phyloP scores from a whole-genome alignment of 441 rosid genomes.

The Mallotus japonicus region DNA sequence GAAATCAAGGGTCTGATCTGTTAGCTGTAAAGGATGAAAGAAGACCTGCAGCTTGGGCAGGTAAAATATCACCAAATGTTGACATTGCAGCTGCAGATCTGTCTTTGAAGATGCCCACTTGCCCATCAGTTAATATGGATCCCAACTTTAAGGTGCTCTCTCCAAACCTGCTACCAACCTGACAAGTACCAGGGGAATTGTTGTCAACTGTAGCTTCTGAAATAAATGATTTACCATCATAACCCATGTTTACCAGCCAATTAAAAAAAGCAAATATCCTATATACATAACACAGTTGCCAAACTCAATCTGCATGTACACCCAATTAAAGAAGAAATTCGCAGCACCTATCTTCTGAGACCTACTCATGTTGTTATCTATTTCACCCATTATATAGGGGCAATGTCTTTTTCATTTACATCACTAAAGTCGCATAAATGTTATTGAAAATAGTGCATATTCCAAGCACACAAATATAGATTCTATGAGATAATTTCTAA shows the following conservation, averaged over 20 bases:
- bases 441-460: not conserved
- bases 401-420: not conserved
- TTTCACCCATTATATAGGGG: not conserved
- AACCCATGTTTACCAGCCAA: conserved; percentile 2
- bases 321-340: not conserved
- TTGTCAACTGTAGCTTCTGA: not conserved
- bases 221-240: conserved; percentile 16
- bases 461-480: not conserved
- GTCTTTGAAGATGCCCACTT: conserved; percentile 96
- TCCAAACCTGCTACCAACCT: conserved; percentile 98
- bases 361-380: not conserved
- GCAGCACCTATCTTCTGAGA: not conserved
- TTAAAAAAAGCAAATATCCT: not conserved
- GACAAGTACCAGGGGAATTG: conserved; percentile 24
- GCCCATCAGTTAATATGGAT: conserved; percentile 89
- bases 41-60: conserved; percentile 90
- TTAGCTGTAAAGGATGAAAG: conserved; percentile 86
- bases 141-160: conserved; percentile 96
- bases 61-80: conserved; percentile 92
- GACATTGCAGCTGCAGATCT: conserved; percentile 96
- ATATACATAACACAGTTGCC: not conserved
- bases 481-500: not conserved
- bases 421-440: not conserved
- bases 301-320: not conserved
- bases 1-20: conserved; percentile 58